Evolutionary conservation across 148 eudicot genomes (phyloP).

Genomic region (Chenopodium formosanum): DNA sequence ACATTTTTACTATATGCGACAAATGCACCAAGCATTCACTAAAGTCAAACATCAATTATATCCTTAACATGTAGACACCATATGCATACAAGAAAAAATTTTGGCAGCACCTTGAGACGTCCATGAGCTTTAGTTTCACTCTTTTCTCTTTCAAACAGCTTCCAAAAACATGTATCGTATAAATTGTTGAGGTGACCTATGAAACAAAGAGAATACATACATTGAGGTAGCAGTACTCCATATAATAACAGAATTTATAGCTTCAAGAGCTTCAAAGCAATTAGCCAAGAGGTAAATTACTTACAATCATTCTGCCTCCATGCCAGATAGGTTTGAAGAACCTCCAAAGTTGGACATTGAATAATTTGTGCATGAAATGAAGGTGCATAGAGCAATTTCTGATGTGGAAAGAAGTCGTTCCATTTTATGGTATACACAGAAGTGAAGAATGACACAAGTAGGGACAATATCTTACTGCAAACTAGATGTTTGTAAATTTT

Average conservation of each 20-base stretch:
- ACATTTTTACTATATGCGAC: not conserved
- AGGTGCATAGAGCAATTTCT: conserved; percentile 53
- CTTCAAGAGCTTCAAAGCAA: not conserved
- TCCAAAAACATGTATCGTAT: conserved; percentile 71
- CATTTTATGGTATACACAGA: conserved; percentile 63
- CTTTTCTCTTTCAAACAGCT: conserved; percentile 59
- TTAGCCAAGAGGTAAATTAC: conserved; percentile 18
- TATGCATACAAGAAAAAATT: not conserved
- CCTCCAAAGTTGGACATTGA: conserved; percentile 62
- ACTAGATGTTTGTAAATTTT: not conserved
- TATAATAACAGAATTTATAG: not conserved
- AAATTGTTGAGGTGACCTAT: conserved; percentile 72
- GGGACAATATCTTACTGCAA: conserved; percentile 88
- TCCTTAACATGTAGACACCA: not conserved
- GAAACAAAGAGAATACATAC: conserved; percentile 4
- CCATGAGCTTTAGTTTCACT: conserved; percentile 60
- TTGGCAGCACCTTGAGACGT: conserved; percentile 50
- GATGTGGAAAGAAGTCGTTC: conserved; percentile 66
- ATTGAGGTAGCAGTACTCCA: not conserved
- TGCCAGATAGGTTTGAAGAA: conserved; percentile 74
- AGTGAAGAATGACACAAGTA: conserved; percentile 73
- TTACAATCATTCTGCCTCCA: conserved; percentile 90
- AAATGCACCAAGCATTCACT: not conserved
- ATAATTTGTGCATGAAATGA: conserved; percentile 64
- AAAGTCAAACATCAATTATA: not conserved